Base-by-base conservation (phyloP, 2,329 filamentous ascomycete genomes). In the Penicillium vulpinum region DNA sequence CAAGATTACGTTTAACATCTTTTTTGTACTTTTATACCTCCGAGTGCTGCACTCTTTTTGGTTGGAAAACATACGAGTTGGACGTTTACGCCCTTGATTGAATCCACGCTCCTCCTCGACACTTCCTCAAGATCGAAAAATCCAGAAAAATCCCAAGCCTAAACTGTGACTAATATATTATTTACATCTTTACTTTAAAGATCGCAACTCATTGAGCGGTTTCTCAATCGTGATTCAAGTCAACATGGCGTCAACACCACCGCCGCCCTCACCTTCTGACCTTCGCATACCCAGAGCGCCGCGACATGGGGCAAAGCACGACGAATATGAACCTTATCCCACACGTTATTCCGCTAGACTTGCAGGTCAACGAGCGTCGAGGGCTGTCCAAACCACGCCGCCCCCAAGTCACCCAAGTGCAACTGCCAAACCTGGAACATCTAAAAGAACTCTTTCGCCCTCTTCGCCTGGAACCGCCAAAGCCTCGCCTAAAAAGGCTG, bases 181-280 rank as follows among this genome's bases (percentile, higher is more conserved):
- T 22, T 24, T 38, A 33, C 4, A 41, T 22, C 2, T 10, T 18
- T 29, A n/a, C 2, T 16, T 16, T 21, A 24, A 35, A 11, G 6
- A 15, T 21, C 2, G 13, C 22, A 50, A 28, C 13, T 9, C 31
- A 21, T 51, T n/a, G 29, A 47, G 28, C 39, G 45, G n/a, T 28
- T 43, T 3, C 41, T 29, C 29, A 41, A 51, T 44, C 29, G 39
- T 26, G 5, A n/a, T 53, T 47, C 11, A 46, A 41, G 28, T 50
- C 50, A 39, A 58, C 50, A 79, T 79, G 76, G 73, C 77, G 51
- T 73, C 77, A 36, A 80, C 78, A 64, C 78, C 78, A 54, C 78
- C 78, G n/a, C 70, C 73, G 35, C 70, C 62, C 10, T 66, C 63
- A 18, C 64, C 71, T 36, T 70, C 71, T 33, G 64, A 61, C 26